Evolutionary conservation across 2,329 filamentous ascomycete genomes (phyloP), one percentile per base, ranked within the genome.

Genomic region (Beauveria sp.): DNA sequence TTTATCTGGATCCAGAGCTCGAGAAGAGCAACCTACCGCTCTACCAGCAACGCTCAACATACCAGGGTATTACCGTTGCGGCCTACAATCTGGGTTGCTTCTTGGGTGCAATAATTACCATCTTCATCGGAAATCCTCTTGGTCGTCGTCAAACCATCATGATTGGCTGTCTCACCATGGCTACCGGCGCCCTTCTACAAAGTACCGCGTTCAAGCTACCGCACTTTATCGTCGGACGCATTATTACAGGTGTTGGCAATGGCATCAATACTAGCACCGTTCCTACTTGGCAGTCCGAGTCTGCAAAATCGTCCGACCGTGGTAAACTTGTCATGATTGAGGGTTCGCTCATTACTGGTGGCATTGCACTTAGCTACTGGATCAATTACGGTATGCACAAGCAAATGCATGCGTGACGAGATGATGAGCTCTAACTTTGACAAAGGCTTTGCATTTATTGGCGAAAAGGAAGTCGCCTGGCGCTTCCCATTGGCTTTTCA

Each of bases 51-150:
- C 79, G 3, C 75, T 73, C 8, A 75, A 75, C 22, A 16, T 56
- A 56, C 45, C 76, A 79, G 65, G 74, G 73, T 28, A 78, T 79
- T 56, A 69, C 76, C 5, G 75, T 80, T 20, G 77, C 77, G 3
- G 72, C 73, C n/a, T 80, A 80, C 67, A 78, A 79, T 65, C 66
- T 80, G 18, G 81, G 80, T 16, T 82, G 80, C 70, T 78, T 80
- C 26, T 77, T 83, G 57, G 82, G 82, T 7, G 81, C 81, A 22
- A 82, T 84, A 67, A 82, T 82, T 67, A 79, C 79, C 51, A 82
- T 81, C 1, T 84, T 84, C 65, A 83, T 81, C 9, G 82, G 82
- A 75, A 82, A 85, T 65, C 74, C 77, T 30, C 77, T 83, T 53
- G 82, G 82, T n/a, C 76, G 82, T 38, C 77, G 78, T 63, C 74